These are phyloP conservation scores for Glycine tomentella DNA, from an alignment of 306 rosid genomes.

Conservation along the genomic window DNA sequence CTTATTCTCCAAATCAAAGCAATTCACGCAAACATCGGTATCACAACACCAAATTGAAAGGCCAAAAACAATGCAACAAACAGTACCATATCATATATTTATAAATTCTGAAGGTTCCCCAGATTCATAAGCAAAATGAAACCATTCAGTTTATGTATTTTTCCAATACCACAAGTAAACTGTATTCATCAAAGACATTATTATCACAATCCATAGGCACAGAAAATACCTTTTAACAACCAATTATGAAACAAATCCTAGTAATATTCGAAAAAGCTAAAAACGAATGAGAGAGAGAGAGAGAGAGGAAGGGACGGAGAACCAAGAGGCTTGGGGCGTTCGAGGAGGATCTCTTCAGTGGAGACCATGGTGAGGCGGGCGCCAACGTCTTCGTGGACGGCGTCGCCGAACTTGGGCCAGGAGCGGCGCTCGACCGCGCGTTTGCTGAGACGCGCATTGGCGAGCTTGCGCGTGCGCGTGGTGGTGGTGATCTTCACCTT, in stretches of 20 bases:
- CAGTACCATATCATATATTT: not conserved
- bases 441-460: constrained; percentile 59
- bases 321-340: constrained; percentile 94
- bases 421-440: constrained; percentile 55
- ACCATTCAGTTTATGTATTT: not conserved
- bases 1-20: not conserved
- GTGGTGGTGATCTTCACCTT: constrained; percentile 82
- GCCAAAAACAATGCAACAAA: not conserved
- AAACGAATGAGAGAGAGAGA: not conserved
- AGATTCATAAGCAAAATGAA: not conserved
- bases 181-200: not conserved
- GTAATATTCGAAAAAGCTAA: too few species aligned
- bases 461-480: constrained; percentile 71
- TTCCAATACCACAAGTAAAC: not conserved
- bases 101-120: not conserved
- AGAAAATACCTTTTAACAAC: not conserved
- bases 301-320: not conserved
- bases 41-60: not conserved
- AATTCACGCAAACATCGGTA: not conserved
- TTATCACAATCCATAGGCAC: not conserved
- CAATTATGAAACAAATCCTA: not conserved
- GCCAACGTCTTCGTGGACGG: constrained; percentile 85
- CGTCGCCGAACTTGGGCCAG: constrained; percentile 95
- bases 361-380: constrained; percentile 90
- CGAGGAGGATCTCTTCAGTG: constrained; percentile 90